Conservation (phyloP, 1,139 yeast genomes). For the Lizanozyma gosingica region DNA sequence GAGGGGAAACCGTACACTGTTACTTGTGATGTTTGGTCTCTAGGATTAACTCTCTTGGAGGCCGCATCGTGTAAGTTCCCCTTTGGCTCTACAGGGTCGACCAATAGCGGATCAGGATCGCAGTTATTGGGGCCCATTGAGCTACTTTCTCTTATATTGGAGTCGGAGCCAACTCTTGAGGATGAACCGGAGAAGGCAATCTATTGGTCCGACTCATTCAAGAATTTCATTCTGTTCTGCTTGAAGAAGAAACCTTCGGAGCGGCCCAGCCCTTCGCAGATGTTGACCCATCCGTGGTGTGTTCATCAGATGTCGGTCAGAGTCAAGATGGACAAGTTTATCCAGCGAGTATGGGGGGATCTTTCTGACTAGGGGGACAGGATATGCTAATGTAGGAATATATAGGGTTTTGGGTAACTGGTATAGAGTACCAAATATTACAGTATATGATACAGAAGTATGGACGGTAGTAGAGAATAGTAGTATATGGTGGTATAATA, state of each 20-base stretch:
- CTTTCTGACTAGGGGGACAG: too few relatives aligned
- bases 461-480: too few relatives aligned
- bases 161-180: slow-evolving; percentile 67
- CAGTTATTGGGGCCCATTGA: slow-evolving; percentile 71
- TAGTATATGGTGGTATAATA: too few relatives aligned
- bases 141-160: slow-evolving; percentile 68
- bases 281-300: slow-evolving; percentile 90
- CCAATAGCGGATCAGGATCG: neutral
- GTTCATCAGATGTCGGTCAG: slow-evolving; percentile 58
- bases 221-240: slow-evolving; percentile 75
- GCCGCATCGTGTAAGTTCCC: slow-evolving; percentile 91
- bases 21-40: slow-evolving; percentile 93
- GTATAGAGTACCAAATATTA: too few relatives aligned
- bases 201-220: slow-evolving; percentile 74
- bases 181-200: slow-evolving; percentile 76
- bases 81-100: slow-evolving; percentile 10
- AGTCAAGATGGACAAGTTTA: slow-evolving; percentile 84
- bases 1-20: slow-evolving; percentile 93
- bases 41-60: slow-evolving; percentile 84
- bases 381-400: too few relatives aligned
- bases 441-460: too few relatives aligned
- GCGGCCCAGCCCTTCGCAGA: slow-evolving; percentile 87
- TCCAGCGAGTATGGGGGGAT: slow-evolving; percentile 68
- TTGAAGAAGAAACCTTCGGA: slow-evolving; percentile 69
- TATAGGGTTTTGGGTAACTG: too few relatives aligned